These are phyloP conservation scores for Saprolegnia diclina DNA, from an alignment of 352 stramenopile species.

Conservation along the genomic window DNA sequence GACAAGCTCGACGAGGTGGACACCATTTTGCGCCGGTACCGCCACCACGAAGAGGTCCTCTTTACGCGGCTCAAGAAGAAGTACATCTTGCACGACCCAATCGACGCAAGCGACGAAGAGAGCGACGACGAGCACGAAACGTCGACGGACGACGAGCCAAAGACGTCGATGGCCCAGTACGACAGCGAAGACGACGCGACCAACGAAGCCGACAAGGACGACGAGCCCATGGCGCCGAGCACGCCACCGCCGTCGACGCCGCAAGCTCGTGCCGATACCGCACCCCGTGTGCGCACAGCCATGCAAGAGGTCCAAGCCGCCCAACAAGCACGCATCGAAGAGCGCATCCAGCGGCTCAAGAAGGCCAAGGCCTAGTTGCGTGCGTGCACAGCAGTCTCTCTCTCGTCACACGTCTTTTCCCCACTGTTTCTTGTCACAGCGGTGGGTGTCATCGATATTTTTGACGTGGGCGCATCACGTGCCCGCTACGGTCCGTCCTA, in stretches of 20 bases:
- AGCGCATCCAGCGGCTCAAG: slow-evolving; percentile 20
- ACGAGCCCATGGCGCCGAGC: background rate
- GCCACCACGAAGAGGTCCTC: slow-evolving; percentile 69
- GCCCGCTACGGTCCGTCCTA: no score
- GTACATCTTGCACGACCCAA: slow-evolving; percentile 37
- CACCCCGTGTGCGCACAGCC: slow-evolving; percentile 4
- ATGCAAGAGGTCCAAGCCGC: slow-evolving; percentile 20
- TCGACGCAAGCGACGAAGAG: slow-evolving; percentile 9
- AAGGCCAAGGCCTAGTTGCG: background rate
- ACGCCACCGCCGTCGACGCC: background rate
- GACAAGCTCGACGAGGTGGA: slow-evolving; percentile 57
- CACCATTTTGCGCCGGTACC: slow-evolving; percentile 63
- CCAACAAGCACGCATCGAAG: slow-evolving; percentile 17
- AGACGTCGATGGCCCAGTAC: background rate
- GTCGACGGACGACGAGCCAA: slow-evolving; percentile 1
- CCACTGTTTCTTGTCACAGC: background rate
- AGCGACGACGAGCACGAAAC: slow-evolving; percentile 10
- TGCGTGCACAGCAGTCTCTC: background rate
- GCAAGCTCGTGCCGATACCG: slow-evolving; percentile 9
- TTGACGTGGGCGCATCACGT: no score
- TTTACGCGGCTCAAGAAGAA: slow-evolving; percentile 72
- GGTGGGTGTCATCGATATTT: no score
- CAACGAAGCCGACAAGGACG: background rate
- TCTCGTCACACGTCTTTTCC: background rate
- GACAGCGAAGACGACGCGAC: background rate